Evolutionary conservation across 2,329 filamentous ascomycete species (phyloP).

Genomic region (Penicillium griseofulvum): DNA sequence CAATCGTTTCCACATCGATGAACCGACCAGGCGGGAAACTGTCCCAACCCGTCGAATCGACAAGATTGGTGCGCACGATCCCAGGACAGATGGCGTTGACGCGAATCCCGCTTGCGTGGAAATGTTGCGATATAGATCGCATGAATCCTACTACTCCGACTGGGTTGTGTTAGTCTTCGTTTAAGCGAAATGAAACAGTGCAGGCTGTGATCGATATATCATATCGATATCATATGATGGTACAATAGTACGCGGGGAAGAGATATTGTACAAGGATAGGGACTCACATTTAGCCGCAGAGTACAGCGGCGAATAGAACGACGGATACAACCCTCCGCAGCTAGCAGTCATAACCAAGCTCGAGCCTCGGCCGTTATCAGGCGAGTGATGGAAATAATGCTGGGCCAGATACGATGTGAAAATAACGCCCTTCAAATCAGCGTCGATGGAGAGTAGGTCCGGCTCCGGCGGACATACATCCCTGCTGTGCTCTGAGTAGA

Average conservation of each 20-base stretch:
- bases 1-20: slow-evolving; percentile 12
- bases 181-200: background rate
- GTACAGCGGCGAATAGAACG: slow-evolving; percentile 37
- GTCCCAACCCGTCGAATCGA: slow-evolving; percentile 17
- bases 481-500: slow-evolving; percentile 31
- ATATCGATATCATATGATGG: background rate
- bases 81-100: slow-evolving; percentile 34
- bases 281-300: slow-evolving; percentile 37
- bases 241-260: background rate
- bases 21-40: slow-evolving; percentile 17
- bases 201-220: background rate
- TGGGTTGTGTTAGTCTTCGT: slow-evolving; percentile 3
- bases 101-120: slow-evolving; percentile 36
- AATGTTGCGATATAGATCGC: slow-evolving; percentile 36
- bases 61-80: slow-evolving; percentile 29
- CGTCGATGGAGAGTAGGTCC: slow-evolving; percentile 38
- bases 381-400: slow-evolving; percentile 40
- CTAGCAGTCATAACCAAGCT: slow-evolving; percentile 39
- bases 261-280: background rate
- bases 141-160: slow-evolving; percentile 42
- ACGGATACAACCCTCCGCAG: slow-evolving; percentile 40
- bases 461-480: slow-evolving; percentile 27
- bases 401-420: slow-evolving; percentile 42
- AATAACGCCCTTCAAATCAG: slow-evolving; percentile 45
- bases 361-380: slow-evolving; percentile 21